Conservation (phyloP, 225 moss, liverwort and hornwort species). For the Physcomitrium patens region DNA sequence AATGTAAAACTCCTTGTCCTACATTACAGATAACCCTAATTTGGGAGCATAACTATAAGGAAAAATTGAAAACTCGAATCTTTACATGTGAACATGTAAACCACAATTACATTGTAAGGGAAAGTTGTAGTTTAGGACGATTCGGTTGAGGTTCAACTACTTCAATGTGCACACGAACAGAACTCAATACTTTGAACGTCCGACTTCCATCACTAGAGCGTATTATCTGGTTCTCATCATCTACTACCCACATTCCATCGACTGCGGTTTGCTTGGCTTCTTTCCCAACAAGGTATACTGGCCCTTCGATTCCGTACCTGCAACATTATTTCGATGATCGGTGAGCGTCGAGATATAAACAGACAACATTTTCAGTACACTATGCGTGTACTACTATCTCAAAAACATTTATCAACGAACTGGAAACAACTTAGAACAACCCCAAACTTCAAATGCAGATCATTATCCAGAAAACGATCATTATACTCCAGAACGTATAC, state of each 20-base stretch:
- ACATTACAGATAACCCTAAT: too few species aligned
- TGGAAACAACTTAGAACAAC: background rate
- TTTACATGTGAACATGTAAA: background rate
- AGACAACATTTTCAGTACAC: background rate
- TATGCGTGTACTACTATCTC: background rate
- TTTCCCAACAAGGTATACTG: conserved; percentile 75
- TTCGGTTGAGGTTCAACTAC: conserved; percentile 96
- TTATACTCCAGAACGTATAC: background rate
- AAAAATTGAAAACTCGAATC: conserved; percentile 18
- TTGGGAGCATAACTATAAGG: too few species aligned
- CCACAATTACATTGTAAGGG: conserved; percentile 49
- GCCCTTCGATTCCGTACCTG: conserved; percentile 97
- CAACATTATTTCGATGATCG: conserved; percentile 18
- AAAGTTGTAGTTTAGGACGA: conserved; percentile 89
- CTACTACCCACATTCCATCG: conserved; percentile 75
- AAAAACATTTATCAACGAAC: background rate
- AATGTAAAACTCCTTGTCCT: too few species aligned
- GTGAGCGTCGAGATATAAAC: conserved; percentile 10
- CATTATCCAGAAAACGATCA: background rate
- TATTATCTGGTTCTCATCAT: conserved; percentile 87
- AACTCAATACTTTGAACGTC: conserved; percentile 76
- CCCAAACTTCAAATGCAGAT: background rate
- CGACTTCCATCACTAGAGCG: conserved; percentile 68
- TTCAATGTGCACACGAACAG: conserved; percentile 78
- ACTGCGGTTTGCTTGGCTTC: conserved; percentile 46